Conservation (phyloP, 352 stramenopile species). For the Albugo candida region DNA sequence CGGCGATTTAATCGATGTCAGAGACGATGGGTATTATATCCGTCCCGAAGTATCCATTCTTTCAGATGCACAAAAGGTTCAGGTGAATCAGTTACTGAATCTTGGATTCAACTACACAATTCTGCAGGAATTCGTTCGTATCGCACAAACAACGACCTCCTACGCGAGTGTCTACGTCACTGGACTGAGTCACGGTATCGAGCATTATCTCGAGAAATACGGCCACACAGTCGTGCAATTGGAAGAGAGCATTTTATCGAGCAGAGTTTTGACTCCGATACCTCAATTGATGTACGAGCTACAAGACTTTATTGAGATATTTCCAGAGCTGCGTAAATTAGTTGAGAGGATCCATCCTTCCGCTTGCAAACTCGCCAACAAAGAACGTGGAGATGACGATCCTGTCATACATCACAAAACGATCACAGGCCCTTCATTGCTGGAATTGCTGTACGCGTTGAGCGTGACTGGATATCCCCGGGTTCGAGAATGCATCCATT, state of each 20-base stretch:
- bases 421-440: conserved; percentile 14
- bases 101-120: conserved; percentile 27
- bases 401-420: not conserved
- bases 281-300: conserved; percentile 48
- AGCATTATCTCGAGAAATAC: conserved; percentile 30
- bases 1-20: conserved; percentile 35
- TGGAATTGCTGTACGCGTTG: conserved; percentile 22
- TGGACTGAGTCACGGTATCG: conserved; percentile 30
- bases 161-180: conserved; percentile 37
- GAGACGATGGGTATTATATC: conserved; percentile 38
- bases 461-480: conserved; percentile 37
- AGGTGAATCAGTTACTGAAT: conserved; percentile 32
- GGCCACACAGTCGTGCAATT: conserved; percentile 24
- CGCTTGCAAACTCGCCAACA: not conserved
- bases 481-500: conserved; percentile 27
- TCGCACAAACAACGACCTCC: not conserved
- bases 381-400: not conserved
- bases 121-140: conserved; percentile 26
- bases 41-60: conserved; percentile 21
- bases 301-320: conserved; percentile 31
- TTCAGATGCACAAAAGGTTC: conserved; percentile 21
- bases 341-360: conserved; percentile 14
- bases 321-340: conserved; percentile 37
- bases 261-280: conserved; percentile 25
- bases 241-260: conserved; percentile 29